Conservation (phyloP, 768 basidiomycete genomes). For the Favolaschia claudopus region DNA sequence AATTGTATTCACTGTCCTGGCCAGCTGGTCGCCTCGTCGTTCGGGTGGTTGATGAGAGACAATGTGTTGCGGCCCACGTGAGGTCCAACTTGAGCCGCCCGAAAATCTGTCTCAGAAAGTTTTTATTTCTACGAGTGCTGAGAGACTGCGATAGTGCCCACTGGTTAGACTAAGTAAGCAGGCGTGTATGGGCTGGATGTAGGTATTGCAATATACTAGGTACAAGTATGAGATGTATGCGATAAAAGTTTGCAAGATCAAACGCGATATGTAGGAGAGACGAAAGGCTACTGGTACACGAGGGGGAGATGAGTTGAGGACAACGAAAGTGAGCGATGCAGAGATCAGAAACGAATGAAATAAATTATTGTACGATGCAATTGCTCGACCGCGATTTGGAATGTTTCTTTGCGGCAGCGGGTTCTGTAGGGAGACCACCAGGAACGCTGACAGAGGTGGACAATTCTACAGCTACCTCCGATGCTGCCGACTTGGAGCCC, state of each 20-base stretch:
- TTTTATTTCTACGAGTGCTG: too few relatives aligned
- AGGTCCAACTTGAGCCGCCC: too few relatives aligned
- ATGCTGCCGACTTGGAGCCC: constrained; percentile 41
- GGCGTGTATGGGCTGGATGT: constrained; percentile 18
- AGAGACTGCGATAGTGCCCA: constrained; percentile 10
- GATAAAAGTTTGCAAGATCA: constrained; percentile 22
- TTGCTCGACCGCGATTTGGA: constrained; percentile 50
- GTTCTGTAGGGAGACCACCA: constrained; percentile 45
- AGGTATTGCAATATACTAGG: constrained; percentile 19
- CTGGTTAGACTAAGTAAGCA: constrained; percentile 21
- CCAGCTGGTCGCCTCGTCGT: too few relatives aligned
- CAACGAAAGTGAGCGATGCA: constrained; percentile 22
- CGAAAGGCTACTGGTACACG: constrained; percentile 11
- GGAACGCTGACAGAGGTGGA: constrained; percentile 38
- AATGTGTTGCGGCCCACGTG: too few relatives aligned
- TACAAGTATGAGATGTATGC: constrained; percentile 23
- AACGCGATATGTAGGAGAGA: constrained; percentile 18
- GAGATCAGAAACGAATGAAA: constrained; percentile 10
- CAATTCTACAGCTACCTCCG: constrained; percentile 36
- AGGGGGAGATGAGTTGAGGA: constrained; percentile 15
- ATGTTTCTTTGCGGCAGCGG: constrained; percentile 46
- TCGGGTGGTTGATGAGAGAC: too few relatives aligned
- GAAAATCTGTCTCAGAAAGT: too few relatives aligned
- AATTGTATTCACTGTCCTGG: too few relatives aligned
- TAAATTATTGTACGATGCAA: constrained; percentile 56